Percentiles rank a stretch among this genome's conserved stretches.
Conservation (phyloP, 805 yeast species). For the Yarrowia deformans region DNA sequence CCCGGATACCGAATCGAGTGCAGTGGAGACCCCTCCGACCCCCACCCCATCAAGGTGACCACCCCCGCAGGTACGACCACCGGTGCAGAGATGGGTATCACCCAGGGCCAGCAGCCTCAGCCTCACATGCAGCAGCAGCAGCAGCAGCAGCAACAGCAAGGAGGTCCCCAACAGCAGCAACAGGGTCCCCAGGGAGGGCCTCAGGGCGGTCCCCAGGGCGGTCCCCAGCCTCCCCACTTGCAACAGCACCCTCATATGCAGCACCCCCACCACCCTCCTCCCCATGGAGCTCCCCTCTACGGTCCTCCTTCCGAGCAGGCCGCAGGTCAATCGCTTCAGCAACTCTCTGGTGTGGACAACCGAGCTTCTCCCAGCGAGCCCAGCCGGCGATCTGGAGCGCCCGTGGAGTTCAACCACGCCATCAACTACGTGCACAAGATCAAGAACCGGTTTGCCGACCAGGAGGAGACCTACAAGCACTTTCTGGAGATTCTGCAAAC, state of each 20-base stretch:
- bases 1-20: constrained; percentile 95
- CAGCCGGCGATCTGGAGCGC: constrained; percentile 55
- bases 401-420: constrained; percentile 96
- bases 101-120: constrained; percentile 45
- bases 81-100: constrained; percentile 53
- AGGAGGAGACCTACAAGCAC: constrained; percentile 94
- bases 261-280: constrained; percentile 40
- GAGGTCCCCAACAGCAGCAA: constrained; percentile 38
- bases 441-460: constrained; percentile 88
- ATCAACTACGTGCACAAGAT: constrained; percentile 95
- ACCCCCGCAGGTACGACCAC: constrained; percentile 88
- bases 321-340: constrained; percentile 47
- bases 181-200: constrained; percentile 41
- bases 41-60: constrained; percentile 90
- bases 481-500: constrained; percentile 95
- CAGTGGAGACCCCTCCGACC: constrained; percentile 85
- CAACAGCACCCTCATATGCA: constrained; percentile 37
- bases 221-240: background rate
- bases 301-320: constrained; percentile 41
- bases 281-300: constrained; percentile 36
- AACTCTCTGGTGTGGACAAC: constrained; percentile 54
- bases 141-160: constrained; percentile 43
- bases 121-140: constrained; percentile 42
- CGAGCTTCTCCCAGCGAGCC: constrained; percentile 43
- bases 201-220: constrained; percentile 24